Percentiles rank a stretch among this genome's conserved stretches.
These are phyloP conservation scores for Pholiota molesta DNA, from an alignment of 768 basidiomycete species.

Conservation along the genomic window DNA sequence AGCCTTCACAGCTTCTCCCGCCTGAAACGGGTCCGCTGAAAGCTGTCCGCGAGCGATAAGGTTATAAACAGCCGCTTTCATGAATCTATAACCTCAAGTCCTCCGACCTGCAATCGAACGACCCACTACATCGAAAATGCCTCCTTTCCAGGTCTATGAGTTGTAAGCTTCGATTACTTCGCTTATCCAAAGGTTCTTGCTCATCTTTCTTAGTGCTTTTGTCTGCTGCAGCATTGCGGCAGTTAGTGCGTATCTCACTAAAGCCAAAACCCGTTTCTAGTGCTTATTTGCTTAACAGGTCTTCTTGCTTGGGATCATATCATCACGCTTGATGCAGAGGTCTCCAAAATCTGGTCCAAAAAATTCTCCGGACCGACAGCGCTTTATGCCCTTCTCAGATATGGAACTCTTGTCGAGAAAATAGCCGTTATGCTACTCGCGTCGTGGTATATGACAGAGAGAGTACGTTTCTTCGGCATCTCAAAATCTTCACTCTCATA, in stretches of 20 bases:
- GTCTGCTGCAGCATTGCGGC: slow-evolving; percentile 34
- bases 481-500: background rate
- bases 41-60: background rate
- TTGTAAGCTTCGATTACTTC: slow-evolving; percentile 8
- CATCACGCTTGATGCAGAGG: slow-evolving; percentile 30
- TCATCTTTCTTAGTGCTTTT: slow-evolving; percentile 27
- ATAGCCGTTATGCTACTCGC: slow-evolving; percentile 32
- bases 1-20: background rate
- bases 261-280: no score
- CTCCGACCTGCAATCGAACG: background rate
- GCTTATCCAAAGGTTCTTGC: background rate
- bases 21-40: background rate
- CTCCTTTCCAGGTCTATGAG: slow-evolving; percentile 15
- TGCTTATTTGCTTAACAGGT: slow-evolving; percentile 16
- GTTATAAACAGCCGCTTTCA: background rate
- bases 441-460: slow-evolving; percentile 34
- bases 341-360: slow-evolving; percentile 30
- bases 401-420: slow-evolving; percentile 34
- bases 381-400: slow-evolving; percentile 30
- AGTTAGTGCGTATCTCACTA: slow-evolving; percentile 21
- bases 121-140: slow-evolving; percentile 2
- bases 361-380: slow-evolving; percentile 31
- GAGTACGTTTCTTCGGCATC: slow-evolving; percentile 20
- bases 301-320: slow-evolving; percentile 34
- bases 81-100: background rate